These are phyloP conservation scores for Herpotrichia juniperi DNA, from an alignment of 2,329 filamentous ascomycete genomes.

Conservation along the genomic window DNA sequence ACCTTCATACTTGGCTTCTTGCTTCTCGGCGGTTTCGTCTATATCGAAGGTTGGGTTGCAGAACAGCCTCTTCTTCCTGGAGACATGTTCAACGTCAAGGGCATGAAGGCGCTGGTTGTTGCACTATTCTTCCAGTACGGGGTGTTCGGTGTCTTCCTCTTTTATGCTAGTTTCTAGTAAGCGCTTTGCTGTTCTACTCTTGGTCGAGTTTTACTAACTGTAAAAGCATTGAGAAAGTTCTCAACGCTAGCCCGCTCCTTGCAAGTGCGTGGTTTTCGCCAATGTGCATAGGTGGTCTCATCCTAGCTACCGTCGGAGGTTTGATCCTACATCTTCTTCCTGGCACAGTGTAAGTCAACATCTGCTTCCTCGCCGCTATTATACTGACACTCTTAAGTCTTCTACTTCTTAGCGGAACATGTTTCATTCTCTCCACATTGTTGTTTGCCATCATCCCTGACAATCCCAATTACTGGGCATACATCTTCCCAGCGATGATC, in stretches of 20 bases:
- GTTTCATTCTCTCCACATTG: conserved; percentile 36
- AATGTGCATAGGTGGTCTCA: conserved; percentile 43
- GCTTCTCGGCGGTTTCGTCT: conserved; percentile 65
- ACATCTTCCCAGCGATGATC: conserved; percentile 52
- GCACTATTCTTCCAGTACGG: conserved; percentile 54
- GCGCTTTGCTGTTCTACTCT: neutral
- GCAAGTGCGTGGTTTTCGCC: conserved; percentile 45
- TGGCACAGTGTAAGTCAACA: conserved; percentile 28
- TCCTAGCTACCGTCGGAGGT: conserved; percentile 41
- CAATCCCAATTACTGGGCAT: conserved; percentile 44
- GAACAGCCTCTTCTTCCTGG: conserved; percentile 71
- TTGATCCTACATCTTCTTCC: conserved; percentile 43
- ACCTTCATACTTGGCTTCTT: conserved; percentile 68
- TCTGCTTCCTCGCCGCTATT: neutral
- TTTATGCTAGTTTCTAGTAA: conserved; percentile 47
- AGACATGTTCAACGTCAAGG: conserved; percentile 72
- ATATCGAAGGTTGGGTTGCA: conserved; percentile 75
- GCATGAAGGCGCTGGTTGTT: conserved; percentile 59
- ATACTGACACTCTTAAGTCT: conserved; percentile 14
- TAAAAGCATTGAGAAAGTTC: conserved; percentile 34
- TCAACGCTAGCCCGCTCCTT: conserved; percentile 33
- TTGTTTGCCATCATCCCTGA: conserved; percentile 44
- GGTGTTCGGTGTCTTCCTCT: conserved; percentile 44
- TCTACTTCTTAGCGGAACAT: conserved; percentile 36
- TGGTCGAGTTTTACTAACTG: neutral